phyloP scores from a whole-genome alignment of 495 filamentous ascomycete species.

The Bathelium albidoporum region DNA sequence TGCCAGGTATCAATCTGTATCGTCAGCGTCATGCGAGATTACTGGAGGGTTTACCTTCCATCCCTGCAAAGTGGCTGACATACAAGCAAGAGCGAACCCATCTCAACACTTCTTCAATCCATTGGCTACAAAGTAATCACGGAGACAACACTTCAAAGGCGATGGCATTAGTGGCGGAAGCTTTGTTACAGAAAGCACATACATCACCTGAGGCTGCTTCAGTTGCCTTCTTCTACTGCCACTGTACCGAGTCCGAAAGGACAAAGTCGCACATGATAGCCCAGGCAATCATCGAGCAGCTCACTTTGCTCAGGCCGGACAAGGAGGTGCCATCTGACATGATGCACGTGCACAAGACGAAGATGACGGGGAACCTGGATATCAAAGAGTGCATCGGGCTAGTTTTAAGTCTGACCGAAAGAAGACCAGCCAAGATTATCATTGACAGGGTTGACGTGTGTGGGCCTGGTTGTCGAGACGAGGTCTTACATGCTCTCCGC shows the following conservation, averaged over 20 bases:
- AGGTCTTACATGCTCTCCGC: neutral
- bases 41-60: neutral
- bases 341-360: neutral
- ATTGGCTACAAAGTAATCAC: conserved; percentile 8
- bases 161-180: conserved; percentile 5
- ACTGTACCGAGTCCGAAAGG: conserved; percentile 25
- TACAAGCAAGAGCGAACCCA: neutral
- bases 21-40: neutral
- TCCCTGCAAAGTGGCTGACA: neutral
- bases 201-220: conserved; percentile 21
- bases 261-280: conserved; percentile 27
- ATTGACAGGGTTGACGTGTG: conserved; percentile 10
- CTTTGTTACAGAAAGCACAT: neutral
- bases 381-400: neutral
- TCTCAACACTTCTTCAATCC: conserved; percentile 1
- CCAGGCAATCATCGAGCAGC: conserved; percentile 32
- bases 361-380: neutral
- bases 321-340: neutral
- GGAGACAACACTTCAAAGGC: conserved; percentile 3
- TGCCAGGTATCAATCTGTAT: neutral
- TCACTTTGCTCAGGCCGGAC: conserved; percentile 15
- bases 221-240: conserved; percentile 38
- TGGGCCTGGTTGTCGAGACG: neutral
- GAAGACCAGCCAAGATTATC: conserved; percentile 11
- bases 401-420: neutral